A percentile compares a stretch with the other conserved stretches of the same genome.
Conservation (phyloP, 2,329 filamentous ascomycete genomes). For the Mycosphaerelloides madeirae region DNA sequence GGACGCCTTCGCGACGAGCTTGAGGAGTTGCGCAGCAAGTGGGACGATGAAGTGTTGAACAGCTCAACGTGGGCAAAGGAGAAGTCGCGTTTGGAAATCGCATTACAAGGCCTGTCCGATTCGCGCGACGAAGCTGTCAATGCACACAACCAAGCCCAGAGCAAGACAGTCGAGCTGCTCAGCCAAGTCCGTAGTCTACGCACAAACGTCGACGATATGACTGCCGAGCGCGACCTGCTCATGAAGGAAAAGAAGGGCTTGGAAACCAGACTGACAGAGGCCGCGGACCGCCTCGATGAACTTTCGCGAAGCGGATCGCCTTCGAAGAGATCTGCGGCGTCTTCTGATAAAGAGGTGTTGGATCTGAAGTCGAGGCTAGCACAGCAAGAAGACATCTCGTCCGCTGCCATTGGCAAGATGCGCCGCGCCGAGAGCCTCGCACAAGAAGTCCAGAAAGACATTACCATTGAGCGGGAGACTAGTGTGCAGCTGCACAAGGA, state of each 20-base stretch:
- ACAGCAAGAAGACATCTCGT: slow-evolving; percentile 87
- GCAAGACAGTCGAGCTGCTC: slow-evolving; percentile 83
- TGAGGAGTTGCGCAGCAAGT: slow-evolving; percentile 89
- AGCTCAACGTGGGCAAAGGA: slow-evolving; percentile 98
- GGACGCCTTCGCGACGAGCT: slow-evolving; percentile 88
- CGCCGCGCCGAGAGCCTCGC: slow-evolving; percentile 81
- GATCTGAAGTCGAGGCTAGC: slow-evolving; percentile 84
- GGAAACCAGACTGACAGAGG: slow-evolving; percentile 79
- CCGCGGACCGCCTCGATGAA: slow-evolving; percentile 82
- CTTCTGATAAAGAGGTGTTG: slow-evolving; percentile 80
- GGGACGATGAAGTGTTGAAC: slow-evolving; percentile 97
- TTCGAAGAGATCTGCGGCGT: slow-evolving; percentile 82
- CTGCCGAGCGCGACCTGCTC: slow-evolving; percentile 77
- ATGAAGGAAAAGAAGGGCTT: slow-evolving; percentile 85
- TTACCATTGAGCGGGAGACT: slow-evolving; percentile 76
- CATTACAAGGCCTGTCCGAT: slow-evolving; percentile 78
- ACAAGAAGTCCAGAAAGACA: slow-evolving; percentile 88
- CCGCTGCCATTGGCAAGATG: slow-evolving; percentile 95
- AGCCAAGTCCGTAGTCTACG: slow-evolving; percentile 84
- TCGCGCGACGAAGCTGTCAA: slow-evolving; percentile 91
- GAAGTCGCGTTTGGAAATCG: slow-evolving; percentile 85
- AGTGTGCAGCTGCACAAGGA: slow-evolving; percentile 80
- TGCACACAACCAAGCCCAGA: slow-evolving; percentile 91
- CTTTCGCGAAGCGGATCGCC: slow-evolving; percentile 73
- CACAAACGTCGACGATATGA: slow-evolving; percentile 77